These are phyloP conservation scores for Mycena rosella DNA, from an alignment of 768 basidiomycete genomes.

Conservation along the genomic window DNA sequence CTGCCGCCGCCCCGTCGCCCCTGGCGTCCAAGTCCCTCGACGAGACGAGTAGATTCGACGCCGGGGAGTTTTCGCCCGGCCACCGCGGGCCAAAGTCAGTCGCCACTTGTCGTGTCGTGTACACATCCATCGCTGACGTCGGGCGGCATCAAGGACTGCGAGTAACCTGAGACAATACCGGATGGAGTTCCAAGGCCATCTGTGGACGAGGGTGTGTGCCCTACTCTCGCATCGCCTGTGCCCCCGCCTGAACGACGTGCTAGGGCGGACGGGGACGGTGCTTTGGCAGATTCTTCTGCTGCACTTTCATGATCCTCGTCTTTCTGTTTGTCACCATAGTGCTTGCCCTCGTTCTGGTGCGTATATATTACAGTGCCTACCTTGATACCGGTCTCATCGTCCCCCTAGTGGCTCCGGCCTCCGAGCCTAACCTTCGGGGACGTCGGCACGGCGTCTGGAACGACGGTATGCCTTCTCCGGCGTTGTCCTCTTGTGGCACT, in stretches of 20 bases:
- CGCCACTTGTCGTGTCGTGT: conserved; percentile 27
- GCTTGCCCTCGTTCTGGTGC: conserved; percentile 76
- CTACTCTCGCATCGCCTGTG: conserved; percentile 4
- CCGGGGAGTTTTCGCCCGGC: conserved; percentile 55
- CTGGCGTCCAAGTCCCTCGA: conserved; percentile 39
- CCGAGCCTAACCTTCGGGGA: conserved; percentile 73
- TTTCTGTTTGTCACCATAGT: conserved; percentile 77
- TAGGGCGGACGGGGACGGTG: conserved; percentile 74
- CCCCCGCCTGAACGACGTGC: neutral
- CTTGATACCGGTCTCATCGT: conserved; percentile 5
- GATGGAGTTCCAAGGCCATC: conserved; percentile 67
- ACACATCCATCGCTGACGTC: neutral
- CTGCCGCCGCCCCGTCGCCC: conserved; percentile 24
- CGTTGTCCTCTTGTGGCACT: neutral
- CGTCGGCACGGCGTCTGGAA: conserved; percentile 56
- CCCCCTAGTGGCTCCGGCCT: conserved; percentile 78
- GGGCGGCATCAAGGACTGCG: conserved; percentile 47
- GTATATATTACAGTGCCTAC: conserved; percentile 36
- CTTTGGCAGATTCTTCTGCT: conserved; percentile 80
- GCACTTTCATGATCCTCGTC: conserved; percentile 74
- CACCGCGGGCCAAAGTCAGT: conserved; percentile 46
- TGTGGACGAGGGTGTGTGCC: conserved; percentile 74
- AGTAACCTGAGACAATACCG: conserved; percentile 65
- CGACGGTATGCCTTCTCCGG: conserved; percentile 55
- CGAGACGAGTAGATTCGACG: conserved; percentile 55